Evolutionary conservation across 768 basidiomycete species (phyloP).

Genomic region (Russula sp.): DNA sequence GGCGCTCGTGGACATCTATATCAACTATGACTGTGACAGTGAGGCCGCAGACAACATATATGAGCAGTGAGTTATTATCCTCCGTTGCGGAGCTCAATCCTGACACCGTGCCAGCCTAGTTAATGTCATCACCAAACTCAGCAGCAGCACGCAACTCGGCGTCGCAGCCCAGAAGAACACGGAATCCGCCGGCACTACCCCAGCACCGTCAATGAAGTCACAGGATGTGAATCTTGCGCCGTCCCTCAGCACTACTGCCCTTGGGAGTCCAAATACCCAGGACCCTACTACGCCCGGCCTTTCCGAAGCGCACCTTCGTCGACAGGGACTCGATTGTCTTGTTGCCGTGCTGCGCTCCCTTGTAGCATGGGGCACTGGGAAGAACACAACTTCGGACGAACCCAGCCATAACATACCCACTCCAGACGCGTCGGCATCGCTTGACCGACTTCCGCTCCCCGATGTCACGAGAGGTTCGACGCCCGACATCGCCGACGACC

Average conservation of each 20-base stretch:
- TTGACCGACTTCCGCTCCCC: slow-evolving; percentile 40
- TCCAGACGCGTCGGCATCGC: slow-evolving; percentile 53
- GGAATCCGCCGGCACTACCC: slow-evolving; percentile 58
- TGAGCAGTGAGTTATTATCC: slow-evolving; percentile 62
- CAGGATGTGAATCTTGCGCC: slow-evolving; percentile 46
- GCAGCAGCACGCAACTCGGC: slow-evolving; percentile 42
- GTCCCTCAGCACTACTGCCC: slow-evolving; percentile 58
- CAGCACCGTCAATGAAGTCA: slow-evolving; percentile 46
- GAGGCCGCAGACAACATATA: slow-evolving; percentile 95
- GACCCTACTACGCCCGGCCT: slow-evolving; percentile 63
- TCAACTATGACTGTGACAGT: slow-evolving; percentile 98
- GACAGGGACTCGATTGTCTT: slow-evolving; percentile 93
- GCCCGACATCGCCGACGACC: slow-evolving; percentile 84
- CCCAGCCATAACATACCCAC: slow-evolving; percentile 31
- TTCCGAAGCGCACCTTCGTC: slow-evolving; percentile 77
- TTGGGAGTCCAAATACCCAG: slow-evolving; percentile 59
- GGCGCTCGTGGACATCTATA: slow-evolving; percentile 94
- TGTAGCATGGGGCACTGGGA: slow-evolving; percentile 79
- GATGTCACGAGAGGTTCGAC: slow-evolving; percentile 63
- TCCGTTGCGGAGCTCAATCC: not conserved
- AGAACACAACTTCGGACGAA: slow-evolving; percentile 39
- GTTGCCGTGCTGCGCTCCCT: slow-evolving; percentile 84
- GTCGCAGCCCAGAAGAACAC: slow-evolving; percentile 42
- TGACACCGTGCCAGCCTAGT: slow-evolving; percentile 52
- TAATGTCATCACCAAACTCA: slow-evolving; percentile 93